Evolutionary conservation across 192 early-diverging fungal genomes (phyloP).

Genomic region (Rhizophagus clarus): DNA sequence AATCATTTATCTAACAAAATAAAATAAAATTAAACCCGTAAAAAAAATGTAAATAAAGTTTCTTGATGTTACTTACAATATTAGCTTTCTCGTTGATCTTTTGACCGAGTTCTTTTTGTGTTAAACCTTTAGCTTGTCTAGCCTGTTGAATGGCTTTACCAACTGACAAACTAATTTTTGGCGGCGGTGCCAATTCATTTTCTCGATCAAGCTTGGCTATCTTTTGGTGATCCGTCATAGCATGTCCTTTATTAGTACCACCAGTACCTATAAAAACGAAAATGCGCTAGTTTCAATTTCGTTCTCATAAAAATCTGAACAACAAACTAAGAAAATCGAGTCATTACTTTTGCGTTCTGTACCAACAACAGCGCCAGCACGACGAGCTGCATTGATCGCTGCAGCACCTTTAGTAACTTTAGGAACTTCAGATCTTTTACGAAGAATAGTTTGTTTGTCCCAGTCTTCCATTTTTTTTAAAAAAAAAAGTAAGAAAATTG

Average conservation of each 20-base stretch:
- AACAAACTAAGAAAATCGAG: neutral
- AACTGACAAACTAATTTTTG: constrained; percentile 69
- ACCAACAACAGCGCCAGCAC: constrained; percentile 67
- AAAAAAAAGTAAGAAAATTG: neutral
- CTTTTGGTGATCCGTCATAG: constrained; percentile 67
- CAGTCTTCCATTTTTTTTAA: constrained; percentile 49
- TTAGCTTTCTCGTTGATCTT: constrained; percentile 93
- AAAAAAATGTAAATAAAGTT: no score
- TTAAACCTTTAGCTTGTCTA: constrained; percentile 71
- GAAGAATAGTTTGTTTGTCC: constrained; percentile 78
- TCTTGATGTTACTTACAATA: constrained; percentile 52
- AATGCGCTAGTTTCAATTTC: neutral
- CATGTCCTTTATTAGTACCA: constrained; percentile 61
- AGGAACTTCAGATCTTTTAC: constrained; percentile 69
- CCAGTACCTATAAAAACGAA: constrained; percentile 24
- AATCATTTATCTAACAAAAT: constrained; percentile 75
- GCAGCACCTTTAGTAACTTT: constrained; percentile 61
- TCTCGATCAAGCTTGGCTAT: constrained; percentile 88
- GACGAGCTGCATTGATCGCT: constrained; percentile 75
- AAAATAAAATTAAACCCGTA: neutral
- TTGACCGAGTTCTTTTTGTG: constrained; percentile 88
- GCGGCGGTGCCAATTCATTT: constrained; percentile 76
- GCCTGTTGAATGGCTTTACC: constrained; percentile 85
- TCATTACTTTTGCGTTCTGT: constrained; percentile 74
- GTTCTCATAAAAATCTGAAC: neutral